Conservation (phyloP, 768 basidiomycete species). For the Mycena venus region DNA sequence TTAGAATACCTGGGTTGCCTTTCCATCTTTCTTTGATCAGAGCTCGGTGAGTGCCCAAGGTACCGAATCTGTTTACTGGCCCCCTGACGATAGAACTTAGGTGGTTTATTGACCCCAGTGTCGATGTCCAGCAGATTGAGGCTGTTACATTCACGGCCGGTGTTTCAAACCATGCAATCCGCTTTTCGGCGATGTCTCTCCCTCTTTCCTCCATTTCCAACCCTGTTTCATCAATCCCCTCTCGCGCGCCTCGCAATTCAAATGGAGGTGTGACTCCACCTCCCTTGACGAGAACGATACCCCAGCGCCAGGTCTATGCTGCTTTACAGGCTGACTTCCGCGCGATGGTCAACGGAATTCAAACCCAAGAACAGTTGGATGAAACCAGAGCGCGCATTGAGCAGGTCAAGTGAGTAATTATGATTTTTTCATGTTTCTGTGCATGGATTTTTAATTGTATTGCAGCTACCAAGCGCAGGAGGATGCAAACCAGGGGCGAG, state of each 20-base stretch:
- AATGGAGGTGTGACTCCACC: background rate
- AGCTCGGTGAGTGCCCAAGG: constrained; percentile 34
- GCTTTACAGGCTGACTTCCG: constrained; percentile 40
- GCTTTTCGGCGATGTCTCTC: no score
- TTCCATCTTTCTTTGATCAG: constrained; percentile 46
- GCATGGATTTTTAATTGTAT: no score
- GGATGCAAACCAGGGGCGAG: background rate
- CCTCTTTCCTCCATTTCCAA: background rate
- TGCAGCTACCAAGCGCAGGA: background rate
- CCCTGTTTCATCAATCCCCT: background rate
- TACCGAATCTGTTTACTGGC: constrained; percentile 9
- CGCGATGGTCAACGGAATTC: constrained; percentile 36
- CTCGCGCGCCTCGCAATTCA: background rate
- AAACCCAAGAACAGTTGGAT: constrained; percentile 44
- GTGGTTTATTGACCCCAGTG: constrained; percentile 37
- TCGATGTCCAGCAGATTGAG: constrained; percentile 16
- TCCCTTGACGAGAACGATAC: constrained; percentile 40
- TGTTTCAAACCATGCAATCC: background rate
- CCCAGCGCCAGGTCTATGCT: no score
- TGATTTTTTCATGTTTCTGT: no score
- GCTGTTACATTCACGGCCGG: no score
- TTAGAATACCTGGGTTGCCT: constrained; percentile 31
- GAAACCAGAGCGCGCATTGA: background rate
- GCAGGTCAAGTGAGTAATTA: background rate
- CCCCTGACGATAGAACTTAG: constrained; percentile 19